A percentile compares a stretch with the other conserved stretches of the same genome.
Conservation (phyloP, 805 yeast genomes). For the Candida ponderosae region DNA sequence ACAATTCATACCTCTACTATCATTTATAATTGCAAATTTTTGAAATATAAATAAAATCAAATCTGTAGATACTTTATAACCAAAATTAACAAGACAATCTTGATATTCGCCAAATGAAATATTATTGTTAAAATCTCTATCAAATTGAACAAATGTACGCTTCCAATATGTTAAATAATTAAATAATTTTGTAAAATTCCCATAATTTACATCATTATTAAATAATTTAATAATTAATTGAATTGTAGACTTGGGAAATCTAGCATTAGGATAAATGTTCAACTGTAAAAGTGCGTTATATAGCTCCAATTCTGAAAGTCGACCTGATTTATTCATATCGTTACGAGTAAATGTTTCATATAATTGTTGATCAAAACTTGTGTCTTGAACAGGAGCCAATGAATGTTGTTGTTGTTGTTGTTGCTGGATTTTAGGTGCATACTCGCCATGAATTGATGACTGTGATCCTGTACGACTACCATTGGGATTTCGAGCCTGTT, state of each 20-base stretch:
- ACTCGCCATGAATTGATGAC: constrained; percentile 2
- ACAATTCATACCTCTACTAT: constrained; percentile 22
- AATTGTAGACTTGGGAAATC: constrained; percentile 54
- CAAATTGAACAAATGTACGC: constrained; percentile 54
- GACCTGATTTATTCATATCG: constrained; percentile 47
- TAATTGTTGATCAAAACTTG: constrained; percentile 34
- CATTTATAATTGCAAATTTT: constrained; percentile 36
- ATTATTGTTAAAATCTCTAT: constrained; percentile 47
- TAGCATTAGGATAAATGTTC: constrained; percentile 38
- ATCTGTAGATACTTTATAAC: constrained; percentile 51
- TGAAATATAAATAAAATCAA: constrained; percentile 51
- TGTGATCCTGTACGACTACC: background rate
- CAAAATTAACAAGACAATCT: constrained; percentile 54
- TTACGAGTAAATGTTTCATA: constrained; percentile 45
- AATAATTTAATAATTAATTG: constrained; percentile 56
- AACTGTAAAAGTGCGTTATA: constrained; percentile 52
- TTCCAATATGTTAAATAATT: constrained; percentile 62
- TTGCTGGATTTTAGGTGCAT: background rate
- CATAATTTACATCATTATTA: constrained; percentile 45
- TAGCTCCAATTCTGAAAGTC: constrained; percentile 48
- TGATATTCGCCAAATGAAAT: constrained; percentile 62
- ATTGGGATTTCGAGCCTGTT: background rate
- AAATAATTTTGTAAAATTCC: constrained; percentile 64
- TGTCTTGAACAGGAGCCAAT: too few relatives aligned
- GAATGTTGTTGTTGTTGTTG: constrained; percentile 4